Percentiles rank a stretch among this genome's conserved stretches.
Evolutionary conservation across 2,329 filamentous ascomycete genomes (phyloP).

Genomic region (Fusarium subtropicale): DNA sequence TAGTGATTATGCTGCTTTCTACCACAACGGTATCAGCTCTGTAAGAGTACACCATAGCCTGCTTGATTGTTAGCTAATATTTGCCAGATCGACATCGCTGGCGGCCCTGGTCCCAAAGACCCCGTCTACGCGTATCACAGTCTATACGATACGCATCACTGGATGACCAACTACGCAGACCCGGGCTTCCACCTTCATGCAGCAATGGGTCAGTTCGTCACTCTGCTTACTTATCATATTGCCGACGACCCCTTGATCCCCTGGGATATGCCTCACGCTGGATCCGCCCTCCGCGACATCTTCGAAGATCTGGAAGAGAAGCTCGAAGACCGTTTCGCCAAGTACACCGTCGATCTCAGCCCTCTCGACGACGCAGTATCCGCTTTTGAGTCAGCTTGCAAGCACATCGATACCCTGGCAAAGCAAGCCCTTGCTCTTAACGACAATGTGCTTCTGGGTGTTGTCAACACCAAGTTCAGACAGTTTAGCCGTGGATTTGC

Average conservation of each 20-base stretch:
- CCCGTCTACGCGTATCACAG: constrained; percentile 27
- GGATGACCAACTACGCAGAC: constrained; percentile 64
- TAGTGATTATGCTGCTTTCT: constrained; percentile 34
- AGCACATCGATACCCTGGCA: constrained; percentile 2
- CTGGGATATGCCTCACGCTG: constrained; percentile 25
- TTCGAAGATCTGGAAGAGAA: constrained; percentile 33
- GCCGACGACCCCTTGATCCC: constrained; percentile 33
- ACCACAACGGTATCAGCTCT: constrained; percentile 33
- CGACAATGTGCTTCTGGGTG: neutral
- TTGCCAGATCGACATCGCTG: constrained; percentile 34
- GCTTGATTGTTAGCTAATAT: too few species aligned
- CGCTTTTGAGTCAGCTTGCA: constrained; percentile 9
- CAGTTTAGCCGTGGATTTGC: constrained; percentile 30
- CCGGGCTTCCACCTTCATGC: constrained; percentile 62
- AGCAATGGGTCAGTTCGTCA: constrained; percentile 57
- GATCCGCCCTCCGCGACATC: constrained; percentile 20
- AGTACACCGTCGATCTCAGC: neutral
- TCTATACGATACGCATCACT: constrained; percentile 54
- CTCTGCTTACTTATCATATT: constrained; percentile 32
- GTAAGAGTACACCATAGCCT: too few species aligned
- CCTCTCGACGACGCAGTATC: constrained; percentile 22
- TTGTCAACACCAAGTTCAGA: constrained; percentile 21
- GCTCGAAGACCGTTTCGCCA: constrained; percentile 7
- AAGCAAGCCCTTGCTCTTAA: constrained; percentile 20
- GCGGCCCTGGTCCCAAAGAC: constrained; percentile 30